Percentiles rank a stretch among this genome's conserved stretches.
Evolutionary conservation across 2,329 filamentous ascomycete species (phyloP).

Genomic region (Rhytidhysteron rufulum): DNA sequence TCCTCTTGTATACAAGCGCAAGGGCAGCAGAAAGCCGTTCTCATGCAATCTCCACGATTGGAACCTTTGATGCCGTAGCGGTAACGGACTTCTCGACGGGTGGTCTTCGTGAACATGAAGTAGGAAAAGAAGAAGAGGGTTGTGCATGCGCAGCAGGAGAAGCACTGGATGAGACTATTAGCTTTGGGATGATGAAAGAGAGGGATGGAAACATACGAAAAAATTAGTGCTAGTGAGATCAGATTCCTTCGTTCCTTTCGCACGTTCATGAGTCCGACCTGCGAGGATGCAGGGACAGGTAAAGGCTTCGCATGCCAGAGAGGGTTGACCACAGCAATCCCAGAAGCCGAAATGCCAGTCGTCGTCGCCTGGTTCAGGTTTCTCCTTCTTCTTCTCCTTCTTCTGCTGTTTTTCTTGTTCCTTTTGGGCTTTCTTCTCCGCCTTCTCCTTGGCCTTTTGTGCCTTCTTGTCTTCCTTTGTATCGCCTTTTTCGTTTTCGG

Average conservation of each 20-base stretch:
- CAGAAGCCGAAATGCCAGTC: background rate
- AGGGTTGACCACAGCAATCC: background rate
- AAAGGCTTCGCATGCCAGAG: slow-evolving; percentile 4
- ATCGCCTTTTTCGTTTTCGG: no score
- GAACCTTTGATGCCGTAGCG: slow-evolving; percentile 7
- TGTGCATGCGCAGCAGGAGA: slow-evolving; percentile 1
- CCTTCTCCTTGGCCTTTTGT: background rate
- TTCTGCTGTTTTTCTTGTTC: background rate
- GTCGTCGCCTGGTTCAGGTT: background rate
- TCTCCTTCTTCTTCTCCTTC: background rate
- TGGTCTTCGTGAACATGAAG: slow-evolving; percentile 3
- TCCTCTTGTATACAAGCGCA: slow-evolving; percentile 10
- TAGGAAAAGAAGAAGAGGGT: background rate
- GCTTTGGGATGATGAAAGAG: background rate
- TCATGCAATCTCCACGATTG: slow-evolving; percentile 5
- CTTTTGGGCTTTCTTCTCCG: background rate
- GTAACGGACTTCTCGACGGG: slow-evolving; percentile 5
- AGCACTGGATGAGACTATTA: background rate
- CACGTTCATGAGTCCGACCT: slow-evolving; percentile 4
- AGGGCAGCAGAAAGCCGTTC: slow-evolving; percentile 4
- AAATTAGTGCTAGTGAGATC: slow-evolving; percentile 5
- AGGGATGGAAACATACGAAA: slow-evolving; percentile 1
- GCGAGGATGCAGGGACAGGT: slow-evolving; percentile 6
- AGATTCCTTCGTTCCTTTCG: slow-evolving; percentile 3
- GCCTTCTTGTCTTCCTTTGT: no score